Evolutionary conservation across 306 rosid species (phyloP), one percentile per base, ranked within the genome.

Genomic region (Medicago lupulina): DNA sequence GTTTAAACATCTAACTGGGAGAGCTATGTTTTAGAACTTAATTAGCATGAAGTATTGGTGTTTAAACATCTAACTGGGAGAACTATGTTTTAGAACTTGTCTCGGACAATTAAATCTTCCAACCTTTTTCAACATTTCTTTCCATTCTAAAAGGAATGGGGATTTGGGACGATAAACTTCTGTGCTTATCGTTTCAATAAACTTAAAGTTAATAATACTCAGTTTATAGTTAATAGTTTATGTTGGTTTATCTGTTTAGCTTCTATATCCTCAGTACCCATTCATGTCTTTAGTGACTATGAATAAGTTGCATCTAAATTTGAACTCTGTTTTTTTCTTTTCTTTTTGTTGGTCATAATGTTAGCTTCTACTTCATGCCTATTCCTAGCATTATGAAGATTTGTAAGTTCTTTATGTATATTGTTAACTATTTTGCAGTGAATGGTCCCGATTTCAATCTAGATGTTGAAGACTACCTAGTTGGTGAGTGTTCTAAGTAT

Each of bases 381-480:
- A 47, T 64, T 69, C 50, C 15, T 5, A 36, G 66, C 19, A 38
- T 51, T 50, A 28, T 55, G 59, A 78, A 78, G 25, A 65, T 74
- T 39, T n/a, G 50, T 6, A 12, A 11, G 47, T 74, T 79, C 9
- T 60, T 6, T 25, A n/a, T 67, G 60, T 16, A 51, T 64, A 51
- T 63, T 67, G 74, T 83, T 73, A 18, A 64, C 36, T 41, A 79
- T 51, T 67, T 74, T 81, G 90, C 92, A 92, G 98, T 92, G 86
- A 81, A 86, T 75, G 80, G 80, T 75, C 82, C 85, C 11, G 98
- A 90, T 58, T 95, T 95, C 84, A 76, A 75, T 63, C 82, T 95
- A 74, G 98, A 95, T 73, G 28, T 92, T 74, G 98, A 95, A 81
- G 98, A 95, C 85, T 95, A 95, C 83, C 91, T 95, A 57, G 36